Conservation (phyloP, 441 rosid genomes). For the Biscutella laevigata region DNA sequence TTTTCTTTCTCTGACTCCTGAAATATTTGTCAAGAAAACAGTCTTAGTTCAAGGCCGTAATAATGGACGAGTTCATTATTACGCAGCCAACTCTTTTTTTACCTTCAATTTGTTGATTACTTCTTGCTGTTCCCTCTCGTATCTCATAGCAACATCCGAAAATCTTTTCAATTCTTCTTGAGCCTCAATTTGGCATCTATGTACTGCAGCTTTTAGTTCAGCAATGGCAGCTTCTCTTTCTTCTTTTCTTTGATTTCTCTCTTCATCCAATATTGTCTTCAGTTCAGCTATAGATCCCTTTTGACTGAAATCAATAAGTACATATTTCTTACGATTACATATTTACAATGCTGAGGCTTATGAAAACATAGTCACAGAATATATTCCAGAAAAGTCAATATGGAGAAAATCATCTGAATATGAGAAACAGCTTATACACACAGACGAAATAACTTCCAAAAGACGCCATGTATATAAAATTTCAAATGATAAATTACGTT, state of each 20-base stretch:
- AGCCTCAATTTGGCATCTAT: constrained; percentile 68
- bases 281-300: constrained; percentile 66
- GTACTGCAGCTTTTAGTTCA: constrained; percentile 71
- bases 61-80: constrained; percentile 5
- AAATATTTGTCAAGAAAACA: constrained; percentile 21
- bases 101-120: constrained; percentile 84
- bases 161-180: constrained; percentile 60
- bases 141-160: constrained; percentile 51
- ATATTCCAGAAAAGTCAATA: neutral
- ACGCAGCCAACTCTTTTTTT: constrained; percentile 19
- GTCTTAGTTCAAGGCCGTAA: constrained; percentile 15
- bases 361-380: neutral
- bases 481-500: neutral
- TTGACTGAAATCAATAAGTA: constrained; percentile 47
- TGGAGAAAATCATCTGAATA: neutral
- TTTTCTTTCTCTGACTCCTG: constrained; percentile 77
- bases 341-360: neutral
- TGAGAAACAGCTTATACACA: neutral
- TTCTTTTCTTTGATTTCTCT: constrained; percentile 71
- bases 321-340: neutral
- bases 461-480: neutral
- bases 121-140: constrained; percentile 68
- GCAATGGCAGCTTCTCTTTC: constrained; percentile 65
- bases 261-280: constrained; percentile 64
- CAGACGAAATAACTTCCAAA: neutral